Evolutionary conservation across 176 grass and related monocot genomes (phyloP).

Genomic region (Aegilops tauschii): DNA sequence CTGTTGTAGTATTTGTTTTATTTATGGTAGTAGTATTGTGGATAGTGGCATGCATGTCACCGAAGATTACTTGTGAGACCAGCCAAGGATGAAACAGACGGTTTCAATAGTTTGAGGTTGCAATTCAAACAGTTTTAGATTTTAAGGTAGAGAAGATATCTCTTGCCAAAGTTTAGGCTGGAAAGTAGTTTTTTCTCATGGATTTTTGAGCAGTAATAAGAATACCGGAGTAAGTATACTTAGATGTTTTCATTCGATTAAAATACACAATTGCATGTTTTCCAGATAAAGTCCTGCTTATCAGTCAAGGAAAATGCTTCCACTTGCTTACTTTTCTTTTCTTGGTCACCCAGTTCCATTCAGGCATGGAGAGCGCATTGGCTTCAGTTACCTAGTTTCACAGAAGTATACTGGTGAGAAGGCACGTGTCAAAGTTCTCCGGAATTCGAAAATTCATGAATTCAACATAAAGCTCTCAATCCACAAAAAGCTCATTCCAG

Average conservation of each 20-base stretch:
- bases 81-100: too few relatives aligned
- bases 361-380: conserved; percentile 98
- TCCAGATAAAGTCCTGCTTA: background rate
- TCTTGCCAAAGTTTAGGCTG: too few relatives aligned
- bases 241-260: background rate
- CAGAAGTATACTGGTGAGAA: conserved; percentile 98
- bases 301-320: background rate
- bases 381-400: conserved; percentile 95
- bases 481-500: conserved; percentile 91
- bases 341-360: conserved; percentile 73
- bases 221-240: background rate
- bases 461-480: conserved; percentile 84
- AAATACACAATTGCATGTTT: conserved; percentile 20
- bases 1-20: too few relatives aligned
- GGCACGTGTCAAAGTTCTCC: conserved; percentile 75
- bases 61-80: too few relatives aligned
- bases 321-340: conserved; percentile 29
- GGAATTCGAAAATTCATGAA: conserved; percentile 68
- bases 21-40: too few relatives aligned
- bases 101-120: too few relatives aligned
- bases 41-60: too few relatives aligned
- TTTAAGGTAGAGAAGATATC: too few relatives aligned
- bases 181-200: background rate
- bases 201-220: background rate
- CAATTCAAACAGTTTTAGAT: too few relatives aligned